phyloP scores from a whole-genome alignment of 2,329 filamentous ascomycete species.

The Fusarium sp. region DNA sequence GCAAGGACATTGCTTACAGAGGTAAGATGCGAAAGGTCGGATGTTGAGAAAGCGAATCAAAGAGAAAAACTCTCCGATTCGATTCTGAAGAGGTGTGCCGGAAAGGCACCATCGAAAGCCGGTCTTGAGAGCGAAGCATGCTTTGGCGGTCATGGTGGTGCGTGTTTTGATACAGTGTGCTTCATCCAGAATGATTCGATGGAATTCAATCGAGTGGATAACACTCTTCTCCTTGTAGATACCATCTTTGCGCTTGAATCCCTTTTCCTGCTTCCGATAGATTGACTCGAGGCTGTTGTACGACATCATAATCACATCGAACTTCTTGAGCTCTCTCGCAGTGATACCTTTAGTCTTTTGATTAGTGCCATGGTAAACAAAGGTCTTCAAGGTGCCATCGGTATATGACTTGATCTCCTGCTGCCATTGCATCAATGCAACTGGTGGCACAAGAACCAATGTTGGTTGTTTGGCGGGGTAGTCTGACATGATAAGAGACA shows the following conservation, averaged over 20 bases:
- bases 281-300: slow-evolving; percentile 94
- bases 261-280: slow-evolving; percentile 91
- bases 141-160: slow-evolving; percentile 91
- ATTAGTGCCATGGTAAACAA: slow-evolving; percentile 92
- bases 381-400: slow-evolving; percentile 87
- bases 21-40: slow-evolving; percentile 90
- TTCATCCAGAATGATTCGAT: slow-evolving; percentile 94
- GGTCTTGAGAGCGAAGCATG: slow-evolving; percentile 90
- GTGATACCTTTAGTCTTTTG: slow-evolving; percentile 83
- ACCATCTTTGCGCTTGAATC: slow-evolving; percentile 84
- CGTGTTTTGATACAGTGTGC: slow-evolving; percentile 94
- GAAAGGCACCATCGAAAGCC: slow-evolving; percentile 96
- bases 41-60: slow-evolving; percentile 92
- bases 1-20: slow-evolving; percentile 90
- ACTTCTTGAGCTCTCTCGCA: slow-evolving; percentile 80
- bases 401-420: slow-evolving; percentile 85
- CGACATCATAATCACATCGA: slow-evolving; percentile 96
- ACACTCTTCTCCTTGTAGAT: slow-evolving; percentile 83
- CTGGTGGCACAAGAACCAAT: slow-evolving; percentile 90
- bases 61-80: slow-evolving; percentile 97
- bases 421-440: slow-evolving; percentile 96
- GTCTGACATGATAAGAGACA: slow-evolving; percentile 98
- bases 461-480: slow-evolving; percentile 87
- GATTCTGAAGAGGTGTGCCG: slow-evolving; percentile 95
- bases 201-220: slow-evolving; percentile 88